These are phyloP conservation scores for Lactifluus piperatus DNA, from an alignment of 768 basidiomycete genomes.

Conservation along the genomic window DNA sequence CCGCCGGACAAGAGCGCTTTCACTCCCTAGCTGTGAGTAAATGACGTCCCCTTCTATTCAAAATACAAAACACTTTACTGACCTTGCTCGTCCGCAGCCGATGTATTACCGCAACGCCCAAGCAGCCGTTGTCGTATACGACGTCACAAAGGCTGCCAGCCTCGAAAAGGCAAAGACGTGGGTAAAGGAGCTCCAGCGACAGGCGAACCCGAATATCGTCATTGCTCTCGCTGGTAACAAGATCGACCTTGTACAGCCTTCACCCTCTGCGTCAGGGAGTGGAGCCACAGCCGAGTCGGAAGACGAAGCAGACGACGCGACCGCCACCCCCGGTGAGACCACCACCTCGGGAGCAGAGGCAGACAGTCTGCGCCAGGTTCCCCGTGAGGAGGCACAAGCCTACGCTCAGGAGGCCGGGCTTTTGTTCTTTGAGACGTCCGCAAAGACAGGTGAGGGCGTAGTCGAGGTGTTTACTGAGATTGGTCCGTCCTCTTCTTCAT, in stretches of 20 bases:
- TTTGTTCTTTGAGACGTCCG: conserved; percentile 95
- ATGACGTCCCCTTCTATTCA: background rate
- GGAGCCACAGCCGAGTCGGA: conserved; percentile 56
- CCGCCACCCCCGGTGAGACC: conserved; percentile 69
- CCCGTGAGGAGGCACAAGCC: conserved; percentile 89
- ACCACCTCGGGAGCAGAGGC: conserved; percentile 44
- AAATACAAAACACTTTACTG: too few relatives aligned
- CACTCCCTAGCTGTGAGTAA: conserved; percentile 82
- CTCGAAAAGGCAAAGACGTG: conserved; percentile 99
- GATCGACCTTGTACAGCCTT: conserved; percentile 76
- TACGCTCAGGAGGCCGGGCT: conserved; percentile 94
- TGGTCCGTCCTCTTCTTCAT: conserved; percentile 42
- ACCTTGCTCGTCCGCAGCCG: conserved; percentile 47
- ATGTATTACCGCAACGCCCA: conserved; percentile 99
- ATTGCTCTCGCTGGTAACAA: conserved; percentile 99
- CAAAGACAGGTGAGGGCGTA: conserved; percentile 93
- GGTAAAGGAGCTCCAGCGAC: conserved; percentile 98
- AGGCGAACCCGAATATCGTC: conserved; percentile 98
- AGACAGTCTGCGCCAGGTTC: conserved; percentile 81
- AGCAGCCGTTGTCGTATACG: conserved; percentile 97
- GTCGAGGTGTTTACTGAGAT: conserved; percentile 98
- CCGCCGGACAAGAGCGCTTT: conserved; percentile 93
- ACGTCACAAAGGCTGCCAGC: conserved; percentile 91
- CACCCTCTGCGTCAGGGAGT: conserved; percentile 40
- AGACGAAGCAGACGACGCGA: conserved; percentile 90